Percentiles rank a stretch among this genome's conserved stretches.
These are phyloP conservation scores for Pseudoperonospora humuli DNA, from an alignment of 352 stramenopile genomes.

Conservation along the genomic window DNA sequence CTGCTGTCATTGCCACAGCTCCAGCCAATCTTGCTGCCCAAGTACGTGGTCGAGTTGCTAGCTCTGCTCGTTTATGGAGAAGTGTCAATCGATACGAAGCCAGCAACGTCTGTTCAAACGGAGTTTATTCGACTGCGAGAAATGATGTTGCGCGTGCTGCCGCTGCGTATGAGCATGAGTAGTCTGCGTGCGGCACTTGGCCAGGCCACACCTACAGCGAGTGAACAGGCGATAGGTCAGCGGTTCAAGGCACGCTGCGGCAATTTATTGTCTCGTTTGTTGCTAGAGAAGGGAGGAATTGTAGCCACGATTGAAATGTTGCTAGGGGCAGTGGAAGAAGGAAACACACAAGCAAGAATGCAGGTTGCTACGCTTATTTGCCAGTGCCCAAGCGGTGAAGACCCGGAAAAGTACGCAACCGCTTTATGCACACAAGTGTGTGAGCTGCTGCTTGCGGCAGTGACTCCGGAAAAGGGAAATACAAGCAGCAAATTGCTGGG, in stretches of 20 bases:
- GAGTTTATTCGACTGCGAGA: constrained; percentile 34
- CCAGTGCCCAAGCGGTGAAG: constrained; percentile 43
- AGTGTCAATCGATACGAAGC: constrained; percentile 15
- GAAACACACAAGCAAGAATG: constrained; percentile 78
- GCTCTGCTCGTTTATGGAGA: constrained; percentile 55
- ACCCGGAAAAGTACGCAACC: constrained; percentile 33
- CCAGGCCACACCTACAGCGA: constrained; percentile 22
- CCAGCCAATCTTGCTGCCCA: constrained; percentile 68
- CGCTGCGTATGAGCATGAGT: constrained; percentile 64
- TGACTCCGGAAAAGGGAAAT: constrained; percentile 32
- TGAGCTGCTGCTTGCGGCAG: constrained; percentile 35
- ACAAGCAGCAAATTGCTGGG: constrained; percentile 60
- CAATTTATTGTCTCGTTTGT: constrained; percentile 41
- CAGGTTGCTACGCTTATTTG: constrained; percentile 75
- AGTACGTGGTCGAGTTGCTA: constrained; percentile 72
- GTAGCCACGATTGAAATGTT: constrained; percentile 79
- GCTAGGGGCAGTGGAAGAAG: constrained; percentile 62
- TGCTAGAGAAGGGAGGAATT: constrained; percentile 69
- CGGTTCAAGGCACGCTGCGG: constrained; percentile 64
- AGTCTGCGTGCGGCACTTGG: constrained; percentile 62
- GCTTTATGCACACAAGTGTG: constrained; percentile 49
- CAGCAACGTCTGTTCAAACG: constrained; percentile 7
- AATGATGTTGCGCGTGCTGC: constrained; percentile 41
- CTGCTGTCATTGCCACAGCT: constrained; percentile 65
- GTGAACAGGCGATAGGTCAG: constrained; percentile 11